phyloP scores from a whole-genome alignment of 306 rosid genomes.

The Quillaja saponaria region DNA sequence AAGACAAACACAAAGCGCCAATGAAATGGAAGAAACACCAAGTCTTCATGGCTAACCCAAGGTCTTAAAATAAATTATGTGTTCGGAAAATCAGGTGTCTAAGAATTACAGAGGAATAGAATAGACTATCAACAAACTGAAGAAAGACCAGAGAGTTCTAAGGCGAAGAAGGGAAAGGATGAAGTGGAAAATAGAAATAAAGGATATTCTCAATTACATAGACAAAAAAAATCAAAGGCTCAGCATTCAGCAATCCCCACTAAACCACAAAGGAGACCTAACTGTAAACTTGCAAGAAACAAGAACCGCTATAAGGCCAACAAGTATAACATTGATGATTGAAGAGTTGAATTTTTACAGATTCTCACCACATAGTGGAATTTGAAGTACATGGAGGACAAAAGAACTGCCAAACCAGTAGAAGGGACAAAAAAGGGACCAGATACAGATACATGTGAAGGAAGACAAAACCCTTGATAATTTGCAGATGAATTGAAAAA shows the following conservation, averaged over 20 bases:
- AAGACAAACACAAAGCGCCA: slow-evolving; percentile 28
- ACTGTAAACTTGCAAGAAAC: neutral
- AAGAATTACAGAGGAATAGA: neutral
- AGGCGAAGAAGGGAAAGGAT: slow-evolving; percentile 1
- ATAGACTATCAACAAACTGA: neutral
- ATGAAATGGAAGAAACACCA: slow-evolving; percentile 26
- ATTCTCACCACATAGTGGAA: neutral
- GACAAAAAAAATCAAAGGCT: no score
- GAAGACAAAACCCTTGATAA: neutral
- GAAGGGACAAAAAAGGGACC: neutral
- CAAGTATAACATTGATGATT: neutral
- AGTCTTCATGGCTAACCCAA: slow-evolving; percentile 44
- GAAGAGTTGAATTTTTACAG: neutral
- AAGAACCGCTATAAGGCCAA: neutral
- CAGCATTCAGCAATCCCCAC: neutral
- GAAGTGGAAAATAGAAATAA: neutral
- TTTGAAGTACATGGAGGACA: neutral
- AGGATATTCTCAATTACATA: no score
- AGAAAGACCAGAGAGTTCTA: slow-evolving; percentile 17
- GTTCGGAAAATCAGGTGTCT: neutral
- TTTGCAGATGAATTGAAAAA: slow-evolving; percentile 14
- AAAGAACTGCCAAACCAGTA: neutral
- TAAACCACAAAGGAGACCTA: neutral
- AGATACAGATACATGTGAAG: slow-evolving; percentile 1
- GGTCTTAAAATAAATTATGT: neutral